Evolutionary conservation across 1,284 basidiomycete species (phyloP).

Genomic region (Thecaphora thlaspeos): DNA sequence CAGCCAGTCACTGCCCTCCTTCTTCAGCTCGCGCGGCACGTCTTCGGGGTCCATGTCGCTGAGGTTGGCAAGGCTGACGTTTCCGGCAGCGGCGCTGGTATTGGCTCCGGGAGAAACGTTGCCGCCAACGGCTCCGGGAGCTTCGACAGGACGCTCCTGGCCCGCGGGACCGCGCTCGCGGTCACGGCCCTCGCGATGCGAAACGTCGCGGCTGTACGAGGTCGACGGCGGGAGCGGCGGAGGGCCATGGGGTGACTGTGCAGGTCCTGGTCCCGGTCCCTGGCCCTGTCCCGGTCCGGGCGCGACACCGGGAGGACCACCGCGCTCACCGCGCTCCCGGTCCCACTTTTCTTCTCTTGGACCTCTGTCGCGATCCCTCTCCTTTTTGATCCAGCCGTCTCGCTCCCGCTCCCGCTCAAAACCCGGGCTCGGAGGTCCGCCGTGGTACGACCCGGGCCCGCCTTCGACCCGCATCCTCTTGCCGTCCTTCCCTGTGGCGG

Average conservation of each 20-base stretch:
- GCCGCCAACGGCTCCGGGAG: conserved; percentile 9
- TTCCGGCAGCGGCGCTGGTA: conserved; percentile 37
- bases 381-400: conserved; percentile 44
- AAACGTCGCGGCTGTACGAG: conserved; percentile 29
- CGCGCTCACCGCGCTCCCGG: conserved; percentile 46
- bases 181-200: conserved; percentile 25
- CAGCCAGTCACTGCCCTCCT: conserved; percentile 91
- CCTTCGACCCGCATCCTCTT: conserved; percentile 37
- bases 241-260: conserved; percentile 33
- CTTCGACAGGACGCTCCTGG: conserved; percentile 15
- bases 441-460: conserved; percentile 29
- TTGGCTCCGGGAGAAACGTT: conserved; percentile 20
- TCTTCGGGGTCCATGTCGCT: conserved; percentile 52
- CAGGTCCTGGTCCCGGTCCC: conserved; percentile 28
- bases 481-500: conserved; percentile 26
- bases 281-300: conserved; percentile 3
- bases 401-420: conserved; percentile 49
- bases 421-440: conserved; percentile 39
- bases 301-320: conserved; percentile 5
- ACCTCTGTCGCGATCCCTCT: conserved; percentile 40
- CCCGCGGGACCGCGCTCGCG: conserved; percentile 11
- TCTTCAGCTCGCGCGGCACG: conserved; percentile 64
- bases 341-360: conserved; percentile 44
- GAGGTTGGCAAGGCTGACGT: conserved; percentile 48
- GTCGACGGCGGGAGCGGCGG: conserved; percentile 35